Conservation (phyloP, 2,329 filamentous ascomycete species). For the Aspergillus flavus region DNA sequence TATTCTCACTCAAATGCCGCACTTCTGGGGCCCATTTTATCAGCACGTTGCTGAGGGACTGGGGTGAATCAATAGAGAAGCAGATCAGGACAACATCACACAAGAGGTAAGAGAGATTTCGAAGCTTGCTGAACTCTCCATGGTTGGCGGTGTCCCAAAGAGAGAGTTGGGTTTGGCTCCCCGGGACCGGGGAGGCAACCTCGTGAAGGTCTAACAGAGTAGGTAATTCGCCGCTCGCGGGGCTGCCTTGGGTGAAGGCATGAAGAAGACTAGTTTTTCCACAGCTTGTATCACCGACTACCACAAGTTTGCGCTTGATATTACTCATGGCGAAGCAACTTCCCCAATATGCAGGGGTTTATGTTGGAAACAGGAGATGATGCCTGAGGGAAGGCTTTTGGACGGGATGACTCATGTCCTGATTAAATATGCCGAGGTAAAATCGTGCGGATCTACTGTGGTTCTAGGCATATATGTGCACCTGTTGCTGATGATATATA, state of each 20-base stretch:
- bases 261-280: background rate
- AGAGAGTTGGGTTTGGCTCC: background rate
- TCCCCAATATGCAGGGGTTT: background rate
- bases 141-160: background rate
- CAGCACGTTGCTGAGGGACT: background rate
- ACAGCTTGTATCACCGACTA: background rate
- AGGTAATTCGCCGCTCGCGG: background rate
- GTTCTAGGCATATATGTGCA: too few relatives aligned
- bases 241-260: background rate
- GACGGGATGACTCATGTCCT: background rate
- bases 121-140: background rate
- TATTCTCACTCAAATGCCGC: background rate
- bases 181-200: background rate
- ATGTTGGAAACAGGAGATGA: background rate
- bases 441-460: too few relatives aligned
- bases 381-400: too few relatives aligned
- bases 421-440: background rate
- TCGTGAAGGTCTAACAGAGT: background rate
- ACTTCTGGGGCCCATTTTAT: background rate
- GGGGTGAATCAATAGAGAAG: background rate
- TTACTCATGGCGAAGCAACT: background rate
- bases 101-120: background rate
- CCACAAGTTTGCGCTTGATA: background rate
- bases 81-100: background rate
- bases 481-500: too few relatives aligned